Percentiles rank a stretch among this genome's conserved stretches.
Evolutionary conservation across 23 red algal species (phyloP).

Genomic region (Chondrus crispus): DNA sequence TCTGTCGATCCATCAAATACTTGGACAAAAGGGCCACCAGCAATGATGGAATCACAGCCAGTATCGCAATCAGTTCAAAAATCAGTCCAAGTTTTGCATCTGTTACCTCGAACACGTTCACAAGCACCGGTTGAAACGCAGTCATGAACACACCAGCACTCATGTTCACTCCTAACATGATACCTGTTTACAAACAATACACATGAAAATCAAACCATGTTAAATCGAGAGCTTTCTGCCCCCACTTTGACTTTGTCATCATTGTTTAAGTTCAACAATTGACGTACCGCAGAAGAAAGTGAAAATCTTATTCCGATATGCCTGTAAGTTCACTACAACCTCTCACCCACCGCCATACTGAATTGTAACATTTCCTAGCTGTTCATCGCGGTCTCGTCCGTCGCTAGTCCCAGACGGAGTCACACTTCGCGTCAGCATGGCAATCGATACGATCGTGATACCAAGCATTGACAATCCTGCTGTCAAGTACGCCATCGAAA

Average conservation of each 20-base stretch:
- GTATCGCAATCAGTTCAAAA: constrained; percentile 48
- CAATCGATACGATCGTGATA: constrained; percentile 1
- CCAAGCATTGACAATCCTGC: not conserved
- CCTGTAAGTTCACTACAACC: constrained; percentile 6
- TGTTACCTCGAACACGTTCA: constrained; percentile 40
- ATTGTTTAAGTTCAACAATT: too few relatives aligned
- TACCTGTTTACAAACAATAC: not conserved
- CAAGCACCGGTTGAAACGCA: constrained; percentile 59
- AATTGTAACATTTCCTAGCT: not conserved
- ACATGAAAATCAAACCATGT: not conserved
- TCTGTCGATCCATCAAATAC: constrained; percentile 61
- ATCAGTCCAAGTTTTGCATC: constrained; percentile 42
- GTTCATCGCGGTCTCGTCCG: not conserved
- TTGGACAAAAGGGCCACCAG: constrained; percentile 49
- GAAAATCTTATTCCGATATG: constrained; percentile 25
- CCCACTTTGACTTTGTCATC: too few relatives aligned
- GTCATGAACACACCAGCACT: constrained; percentile 51
- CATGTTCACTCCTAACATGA: constrained; percentile 64
- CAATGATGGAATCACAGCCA: constrained; percentile 44
- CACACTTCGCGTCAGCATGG: not conserved
- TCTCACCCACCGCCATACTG: not conserved
- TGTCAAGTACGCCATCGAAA: constrained; percentile 19
- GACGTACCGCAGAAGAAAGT: constrained; percentile 11
- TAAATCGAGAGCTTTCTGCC: too few relatives aligned
- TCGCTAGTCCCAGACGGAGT: not conserved